Percentiles rank a stretch among this genome's conserved stretches.
phyloP scores from a whole-genome alignment of 2,329 filamentous ascomycete species.

The Phialemonium atrogriseum region DNA sequence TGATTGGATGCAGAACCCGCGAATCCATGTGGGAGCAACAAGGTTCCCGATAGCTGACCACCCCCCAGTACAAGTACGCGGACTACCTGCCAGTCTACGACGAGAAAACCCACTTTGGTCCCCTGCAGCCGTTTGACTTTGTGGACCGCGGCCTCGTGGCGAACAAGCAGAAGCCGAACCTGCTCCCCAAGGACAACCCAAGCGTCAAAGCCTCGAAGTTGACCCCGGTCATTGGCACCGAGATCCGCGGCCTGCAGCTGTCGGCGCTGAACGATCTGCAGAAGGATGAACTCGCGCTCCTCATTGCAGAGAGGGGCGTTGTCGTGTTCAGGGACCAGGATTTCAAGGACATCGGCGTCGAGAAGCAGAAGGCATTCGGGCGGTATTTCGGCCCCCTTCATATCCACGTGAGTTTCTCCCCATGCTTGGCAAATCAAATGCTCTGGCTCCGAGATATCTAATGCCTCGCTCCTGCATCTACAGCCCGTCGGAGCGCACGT shows the following conservation, averaged over 20 bases:
- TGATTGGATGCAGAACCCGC: neutral
- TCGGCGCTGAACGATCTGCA: conserved; percentile 27
- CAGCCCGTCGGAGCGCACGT: conserved; percentile 33
- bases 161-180: conserved; percentile 19
- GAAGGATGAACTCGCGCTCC: conserved; percentile 31
- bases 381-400: conserved; percentile 30
- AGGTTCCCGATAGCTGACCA: too few species aligned
- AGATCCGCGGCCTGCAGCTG: conserved; percentile 30
- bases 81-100: conserved; percentile 26
- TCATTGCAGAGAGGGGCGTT: conserved; percentile 31
- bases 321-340: conserved; percentile 26
- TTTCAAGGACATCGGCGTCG: conserved; percentile 28
- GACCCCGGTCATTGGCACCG: conserved; percentile 29
- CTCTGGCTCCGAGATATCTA: too few species aligned
- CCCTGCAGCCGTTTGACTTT: conserved; percentile 21
- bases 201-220: conserved; percentile 15
- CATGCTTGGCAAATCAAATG: too few species aligned
- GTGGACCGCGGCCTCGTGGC: conserved; percentile 21
- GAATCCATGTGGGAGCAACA: too few species aligned
- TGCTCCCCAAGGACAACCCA: conserved; percentile 13
- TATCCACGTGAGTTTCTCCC: conserved; percentile 22
- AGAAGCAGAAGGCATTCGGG: conserved; percentile 28
- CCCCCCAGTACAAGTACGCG: conserved; percentile 20
- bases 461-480: too few species aligned
- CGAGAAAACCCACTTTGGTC: conserved; percentile 17